These are phyloP conservation scores for Ophiostoma himal-ulmi DNA, from an alignment of 2,329 filamentous ascomycete genomes.

Conservation along the genomic window DNA sequence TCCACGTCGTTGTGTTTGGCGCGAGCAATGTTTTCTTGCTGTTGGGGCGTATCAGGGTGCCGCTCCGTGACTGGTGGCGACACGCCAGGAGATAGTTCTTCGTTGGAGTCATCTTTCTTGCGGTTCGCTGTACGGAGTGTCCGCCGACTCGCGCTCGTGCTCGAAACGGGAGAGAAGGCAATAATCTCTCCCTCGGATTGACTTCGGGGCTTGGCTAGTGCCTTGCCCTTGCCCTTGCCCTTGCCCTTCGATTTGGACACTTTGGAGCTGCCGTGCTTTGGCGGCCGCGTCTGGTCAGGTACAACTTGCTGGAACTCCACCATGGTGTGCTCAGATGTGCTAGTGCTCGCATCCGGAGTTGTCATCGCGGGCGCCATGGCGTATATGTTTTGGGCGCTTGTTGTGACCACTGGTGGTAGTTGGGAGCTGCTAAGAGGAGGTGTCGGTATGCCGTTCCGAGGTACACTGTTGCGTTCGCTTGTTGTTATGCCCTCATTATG, in stretches of 20 bases:
- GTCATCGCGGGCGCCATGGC: not conserved
- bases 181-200: constrained; percentile 11
- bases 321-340: not conserved
- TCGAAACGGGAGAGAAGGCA: constrained; percentile 13
- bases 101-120: constrained; percentile 20
- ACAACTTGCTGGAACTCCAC: not conserved
- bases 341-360: not conserved
- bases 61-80: not conserved
- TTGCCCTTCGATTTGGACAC: constrained; percentile 12
- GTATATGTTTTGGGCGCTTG: not conserved
- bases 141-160: constrained; percentile 17
- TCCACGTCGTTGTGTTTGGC: constrained; percentile 43
- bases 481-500: not conserved
- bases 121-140: constrained; percentile 25
- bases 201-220: not conserved
- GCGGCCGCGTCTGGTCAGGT: not conserved
- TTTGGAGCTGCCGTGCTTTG: not conserved
- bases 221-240: constrained; percentile 9
- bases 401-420: not conserved
- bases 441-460: constrained; percentile 6
- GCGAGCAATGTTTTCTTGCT: not conserved
- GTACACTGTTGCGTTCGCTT: not conserved
- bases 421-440: constrained; percentile 1
- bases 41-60: not conserved
- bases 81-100: not conserved